Conservation (phyloP, 1,284 basidiomycete genomes). For the Boletus smithii region DNA sequence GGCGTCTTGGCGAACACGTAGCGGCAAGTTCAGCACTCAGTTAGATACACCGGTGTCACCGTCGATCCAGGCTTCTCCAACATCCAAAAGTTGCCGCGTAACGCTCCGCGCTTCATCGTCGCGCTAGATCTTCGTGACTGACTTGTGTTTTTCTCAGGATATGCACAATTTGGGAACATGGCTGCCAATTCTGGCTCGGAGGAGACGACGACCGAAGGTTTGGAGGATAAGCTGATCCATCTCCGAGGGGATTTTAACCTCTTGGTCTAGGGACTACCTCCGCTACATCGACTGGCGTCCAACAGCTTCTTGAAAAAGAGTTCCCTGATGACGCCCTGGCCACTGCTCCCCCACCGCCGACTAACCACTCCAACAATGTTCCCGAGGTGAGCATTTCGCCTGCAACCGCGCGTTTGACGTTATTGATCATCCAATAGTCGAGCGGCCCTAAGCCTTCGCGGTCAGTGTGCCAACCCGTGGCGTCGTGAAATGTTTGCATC, state of each 20-base stretch:
- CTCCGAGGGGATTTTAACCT: background rate
- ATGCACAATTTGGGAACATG: conserved; percentile 35
- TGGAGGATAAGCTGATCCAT: background rate
- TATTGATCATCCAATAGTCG: conserved; percentile 3
- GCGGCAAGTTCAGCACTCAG: conserved; percentile 24
- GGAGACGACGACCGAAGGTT: conserved; percentile 13
- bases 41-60: conserved; percentile 63
- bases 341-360: conserved; percentile 19
- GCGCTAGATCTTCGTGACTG: conserved; percentile 38
- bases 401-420: background rate
- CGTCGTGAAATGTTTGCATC: background rate
- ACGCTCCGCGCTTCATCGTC: conserved; percentile 9
- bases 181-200: conserved; percentile 5
- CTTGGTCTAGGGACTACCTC: background rate
- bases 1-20: conserved; percentile 1
- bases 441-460: conserved; percentile 44
- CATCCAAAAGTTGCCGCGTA: conserved; percentile 69
- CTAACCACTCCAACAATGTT: background rate
- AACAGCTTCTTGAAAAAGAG: conserved; percentile 27
- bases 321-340: conserved; percentile 31
- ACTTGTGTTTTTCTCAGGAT: conserved; percentile 21
- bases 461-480: conserved; percentile 27
- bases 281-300: too few relatives aligned
- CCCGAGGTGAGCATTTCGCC: conserved; percentile 3
- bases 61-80: conserved; percentile 70